A percentile compares a stretch with the other conserved stretches of the same genome.
These are phyloP conservation scores for Cylindrotheca fusiformis DNA, from an alignment of 108 stramenopile genomes.

Conservation along the genomic window DNA sequence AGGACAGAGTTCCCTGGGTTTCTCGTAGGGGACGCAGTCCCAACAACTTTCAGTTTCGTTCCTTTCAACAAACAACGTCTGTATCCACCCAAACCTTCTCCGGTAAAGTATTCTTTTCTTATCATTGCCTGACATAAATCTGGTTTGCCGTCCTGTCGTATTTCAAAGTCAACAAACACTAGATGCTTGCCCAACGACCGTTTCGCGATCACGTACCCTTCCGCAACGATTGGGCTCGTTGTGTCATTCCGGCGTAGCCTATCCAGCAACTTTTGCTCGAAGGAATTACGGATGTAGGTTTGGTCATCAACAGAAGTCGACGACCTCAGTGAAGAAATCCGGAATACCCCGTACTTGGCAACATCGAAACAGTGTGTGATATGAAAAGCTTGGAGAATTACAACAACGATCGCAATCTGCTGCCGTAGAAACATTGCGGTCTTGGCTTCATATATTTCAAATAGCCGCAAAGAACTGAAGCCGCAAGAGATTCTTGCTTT, in stretches of 20 bases:
- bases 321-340: too few relatives aligned
- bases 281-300: too few relatives aligned
- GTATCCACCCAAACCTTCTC: conserved; percentile 1
- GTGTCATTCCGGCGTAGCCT: conserved; percentile 17
- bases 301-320: too few relatives aligned
- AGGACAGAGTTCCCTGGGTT: conserved; percentile 51
- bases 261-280: conserved; percentile 4
- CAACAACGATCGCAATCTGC: too few relatives aligned
- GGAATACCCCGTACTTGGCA: too few relatives aligned
- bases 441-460: too few relatives aligned
- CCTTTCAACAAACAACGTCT: conserved; percentile 15
- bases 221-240: conserved; percentile 5
- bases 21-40: conserved; percentile 28
- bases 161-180: conserved; percentile 31
- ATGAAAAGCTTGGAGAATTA: too few relatives aligned
- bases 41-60: conserved; percentile 9
- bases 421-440: too few relatives aligned
- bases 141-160: conserved; percentile 1
- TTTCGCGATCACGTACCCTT: conserved; percentile 31
- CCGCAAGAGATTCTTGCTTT: too few relatives aligned
- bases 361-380: too few relatives aligned
- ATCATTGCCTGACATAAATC: conserved; percentile 31
- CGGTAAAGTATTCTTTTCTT: conserved; percentile 16
- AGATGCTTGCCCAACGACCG: conserved; percentile 32
- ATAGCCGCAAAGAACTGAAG: too few relatives aligned